Evolutionary conservation across 129 eudicot species (phyloP).

Genomic region (Mikania micrantha): DNA sequence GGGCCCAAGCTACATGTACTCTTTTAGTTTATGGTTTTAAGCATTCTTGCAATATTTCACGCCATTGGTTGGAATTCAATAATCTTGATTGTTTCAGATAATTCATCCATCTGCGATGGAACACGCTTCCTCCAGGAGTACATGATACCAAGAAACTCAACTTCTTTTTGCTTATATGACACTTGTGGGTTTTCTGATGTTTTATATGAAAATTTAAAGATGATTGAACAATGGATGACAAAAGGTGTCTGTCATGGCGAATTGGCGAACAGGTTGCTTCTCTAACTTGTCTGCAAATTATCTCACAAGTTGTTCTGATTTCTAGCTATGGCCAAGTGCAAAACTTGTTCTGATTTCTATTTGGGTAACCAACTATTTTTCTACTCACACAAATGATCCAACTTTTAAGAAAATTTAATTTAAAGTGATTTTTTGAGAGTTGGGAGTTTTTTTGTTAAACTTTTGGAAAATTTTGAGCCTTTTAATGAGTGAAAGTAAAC

Average conservation of each 20-base stretch:
- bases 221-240: constrained; percentile 61
- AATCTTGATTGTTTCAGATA: constrained; percentile 40
- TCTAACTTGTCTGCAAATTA: background rate
- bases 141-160: constrained; percentile 56
- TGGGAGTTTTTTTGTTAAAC: background rate
- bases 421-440: background rate
- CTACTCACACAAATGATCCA: too few species aligned
- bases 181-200: constrained; percentile 54
- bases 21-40: background rate
- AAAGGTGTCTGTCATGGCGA: constrained; percentile 69
- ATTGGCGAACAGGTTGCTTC: constrained; percentile 37
- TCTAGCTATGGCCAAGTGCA: too few species aligned
- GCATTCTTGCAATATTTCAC: background rate
- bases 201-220: constrained; percentile 35
- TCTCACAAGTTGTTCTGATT: background rate
- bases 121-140: constrained; percentile 72
- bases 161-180: constrained; percentile 66
- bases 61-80: background rate
- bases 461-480: background rate
- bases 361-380: too few species aligned
- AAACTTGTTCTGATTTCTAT: too few species aligned
- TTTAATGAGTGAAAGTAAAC: background rate
- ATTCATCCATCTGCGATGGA: constrained; percentile 47
- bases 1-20: constrained; percentile 88
- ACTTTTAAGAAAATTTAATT: too few species aligned